Conservation (phyloP, 2,329 filamentous ascomycete genomes). For the Simplicillium sp. region DNA sequence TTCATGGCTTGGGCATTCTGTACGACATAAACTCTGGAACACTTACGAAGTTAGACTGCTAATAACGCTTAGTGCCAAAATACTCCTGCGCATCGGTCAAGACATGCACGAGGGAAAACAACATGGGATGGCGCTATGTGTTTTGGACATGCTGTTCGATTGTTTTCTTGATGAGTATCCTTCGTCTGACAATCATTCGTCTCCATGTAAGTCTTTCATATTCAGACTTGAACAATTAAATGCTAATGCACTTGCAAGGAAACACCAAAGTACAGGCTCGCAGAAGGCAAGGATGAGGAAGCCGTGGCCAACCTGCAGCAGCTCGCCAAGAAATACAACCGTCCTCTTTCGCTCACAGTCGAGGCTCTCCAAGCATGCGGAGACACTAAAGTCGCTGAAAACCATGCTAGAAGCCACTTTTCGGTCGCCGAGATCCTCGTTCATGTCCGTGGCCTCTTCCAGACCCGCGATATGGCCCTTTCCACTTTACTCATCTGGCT, state of each 20-base stretch:
- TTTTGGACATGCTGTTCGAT: slow-evolving; percentile 36
- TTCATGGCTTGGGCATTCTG: slow-evolving; percentile 32
- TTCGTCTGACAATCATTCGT: slow-evolving; percentile 42
- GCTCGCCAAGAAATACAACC: slow-evolving; percentile 28
- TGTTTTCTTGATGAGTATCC: slow-evolving; percentile 38
- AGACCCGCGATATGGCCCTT: slow-evolving; percentile 43
- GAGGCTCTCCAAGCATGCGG: slow-evolving; percentile 29
- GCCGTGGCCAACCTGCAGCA: slow-evolving; percentile 32
- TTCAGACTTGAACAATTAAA: too few relatives aligned
- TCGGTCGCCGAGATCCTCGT: slow-evolving; percentile 18
- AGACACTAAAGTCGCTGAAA: slow-evolving; percentile 13
- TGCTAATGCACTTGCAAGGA: slow-evolving; percentile 21
- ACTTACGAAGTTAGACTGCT: not conserved
- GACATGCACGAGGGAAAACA: slow-evolving; percentile 29
- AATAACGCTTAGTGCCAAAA: not conserved
- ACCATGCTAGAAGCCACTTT: slow-evolving; percentile 15
- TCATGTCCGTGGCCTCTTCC: slow-evolving; percentile 53
- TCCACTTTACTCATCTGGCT: slow-evolving; percentile 54
- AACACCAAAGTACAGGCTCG: slow-evolving; percentile 50
- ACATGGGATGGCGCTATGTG: slow-evolving; percentile 42
- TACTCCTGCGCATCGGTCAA: slow-evolving; percentile 14
- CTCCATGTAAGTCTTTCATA: slow-evolving; percentile 22
- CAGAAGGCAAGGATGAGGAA: slow-evolving; percentile 38
- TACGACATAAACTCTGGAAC: slow-evolving; percentile 19
- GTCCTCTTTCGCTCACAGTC: slow-evolving; percentile 28